Percentiles rank a stretch among this genome's conserved stretches.
These are phyloP conservation scores for Penicillium sp. DNA, from an alignment of 2,329 filamentous ascomycete genomes.

Conservation along the genomic window DNA sequence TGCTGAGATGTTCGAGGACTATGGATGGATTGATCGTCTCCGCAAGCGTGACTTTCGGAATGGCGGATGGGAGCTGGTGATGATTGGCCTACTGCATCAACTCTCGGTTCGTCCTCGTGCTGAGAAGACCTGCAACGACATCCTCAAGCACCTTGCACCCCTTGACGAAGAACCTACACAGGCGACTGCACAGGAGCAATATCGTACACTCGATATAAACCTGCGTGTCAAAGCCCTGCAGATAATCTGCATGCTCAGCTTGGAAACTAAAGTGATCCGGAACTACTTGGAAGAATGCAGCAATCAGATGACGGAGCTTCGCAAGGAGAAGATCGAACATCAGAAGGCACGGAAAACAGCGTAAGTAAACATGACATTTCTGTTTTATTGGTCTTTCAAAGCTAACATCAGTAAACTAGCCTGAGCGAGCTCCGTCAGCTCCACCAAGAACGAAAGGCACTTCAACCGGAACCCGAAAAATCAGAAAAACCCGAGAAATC, in stretches of 20 bases:
- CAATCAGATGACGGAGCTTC: constrained; percentile 88
- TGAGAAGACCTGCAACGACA: constrained; percentile 69
- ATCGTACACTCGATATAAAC: constrained; percentile 76
- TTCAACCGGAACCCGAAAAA: constrained; percentile 47
- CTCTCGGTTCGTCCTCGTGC: constrained; percentile 72
- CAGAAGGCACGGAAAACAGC: constrained; percentile 70
- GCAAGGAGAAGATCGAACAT: constrained; percentile 92
- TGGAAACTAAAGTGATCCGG: constrained; percentile 81
- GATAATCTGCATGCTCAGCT: constrained; percentile 78
- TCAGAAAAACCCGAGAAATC: constrained; percentile 45
- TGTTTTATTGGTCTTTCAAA: constrained; percentile 3
- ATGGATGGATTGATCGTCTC: constrained; percentile 81
- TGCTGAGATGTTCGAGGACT: constrained; percentile 68
- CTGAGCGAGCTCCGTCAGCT: constrained; percentile 47
- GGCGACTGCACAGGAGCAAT: constrained; percentile 70
- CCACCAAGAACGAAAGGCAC: constrained; percentile 48
- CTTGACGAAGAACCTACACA: constrained; percentile 69
- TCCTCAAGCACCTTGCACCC: constrained; percentile 79
- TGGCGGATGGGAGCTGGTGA: constrained; percentile 87
- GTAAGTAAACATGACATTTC: constrained; percentile 47
- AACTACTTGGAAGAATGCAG: constrained; percentile 89
- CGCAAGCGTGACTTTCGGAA: constrained; percentile 79
- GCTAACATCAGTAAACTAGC: constrained; percentile 24
- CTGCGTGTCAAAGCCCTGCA: constrained; percentile 75
- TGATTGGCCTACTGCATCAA: constrained; percentile 82